Evolutionary conservation across 2,329 filamentous ascomycete genomes (phyloP).

Genomic region (Zasmidium citrigriseum): DNA sequence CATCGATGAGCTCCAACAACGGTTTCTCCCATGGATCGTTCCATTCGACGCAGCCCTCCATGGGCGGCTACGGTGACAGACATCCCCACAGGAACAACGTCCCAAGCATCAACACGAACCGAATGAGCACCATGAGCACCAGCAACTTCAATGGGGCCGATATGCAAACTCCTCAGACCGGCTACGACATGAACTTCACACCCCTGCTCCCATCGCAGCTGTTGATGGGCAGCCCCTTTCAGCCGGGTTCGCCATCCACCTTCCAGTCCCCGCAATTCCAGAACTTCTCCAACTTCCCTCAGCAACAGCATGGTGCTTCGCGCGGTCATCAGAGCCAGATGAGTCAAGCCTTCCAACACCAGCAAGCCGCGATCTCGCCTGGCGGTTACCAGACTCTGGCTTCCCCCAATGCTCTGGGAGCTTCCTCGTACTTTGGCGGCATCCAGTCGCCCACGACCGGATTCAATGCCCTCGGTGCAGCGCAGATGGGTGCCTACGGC

Average conservation of each 20-base stretch:
- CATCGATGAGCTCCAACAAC: slow-evolving; percentile 69
- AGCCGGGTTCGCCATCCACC: slow-evolving; percentile 86
- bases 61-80: slow-evolving; percentile 81
- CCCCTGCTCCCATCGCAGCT: slow-evolving; percentile 92
- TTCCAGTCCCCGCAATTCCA: slow-evolving; percentile 93
- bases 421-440: slow-evolving; percentile 74
- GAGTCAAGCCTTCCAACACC: slow-evolving; percentile 74
- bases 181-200: slow-evolving; percentile 97
- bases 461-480: slow-evolving; percentile 63
- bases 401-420: slow-evolving; percentile 80
- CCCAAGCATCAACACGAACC: slow-evolving; percentile 86
- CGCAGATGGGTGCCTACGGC: slow-evolving; percentile 31
- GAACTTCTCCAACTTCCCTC: slow-evolving; percentile 75
- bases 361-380: slow-evolving; percentile 68
- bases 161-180: slow-evolving; percentile 82
- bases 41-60: slow-evolving; percentile 71
- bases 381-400: slow-evolving; percentile 82
- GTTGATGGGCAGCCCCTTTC: slow-evolving; percentile 92
- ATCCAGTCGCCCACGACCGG: slow-evolving; percentile 83
- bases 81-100: slow-evolving; percentile 76
- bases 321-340: slow-evolving; percentile 48
- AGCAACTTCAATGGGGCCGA: slow-evolving; percentile 53
- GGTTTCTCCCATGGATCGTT: slow-evolving; percentile 94
- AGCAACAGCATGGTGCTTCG: slow-evolving; percentile 52
- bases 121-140: slow-evolving; percentile 48